These are phyloP conservation scores for Penicillium salamii DNA, from an alignment of 495 filamentous ascomycete genomes.

Conservation along the genomic window DNA sequence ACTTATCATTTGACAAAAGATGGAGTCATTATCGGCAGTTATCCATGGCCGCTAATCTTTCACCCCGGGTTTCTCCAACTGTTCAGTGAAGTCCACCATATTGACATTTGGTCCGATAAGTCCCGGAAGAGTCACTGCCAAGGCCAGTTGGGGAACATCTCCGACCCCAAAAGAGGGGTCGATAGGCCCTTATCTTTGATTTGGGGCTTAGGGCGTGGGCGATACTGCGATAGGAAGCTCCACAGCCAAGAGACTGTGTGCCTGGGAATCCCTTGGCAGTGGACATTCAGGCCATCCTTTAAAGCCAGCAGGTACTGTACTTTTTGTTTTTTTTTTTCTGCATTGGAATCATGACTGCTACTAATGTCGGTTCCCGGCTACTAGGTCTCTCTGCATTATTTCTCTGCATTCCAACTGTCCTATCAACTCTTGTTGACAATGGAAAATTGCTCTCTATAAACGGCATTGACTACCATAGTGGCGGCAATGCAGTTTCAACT, in stretches of 20 bases:
- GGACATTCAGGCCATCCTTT: background rate
- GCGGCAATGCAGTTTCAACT: conserved; percentile 15
- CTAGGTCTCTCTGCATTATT: background rate
- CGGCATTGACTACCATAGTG: conserved; percentile 41
- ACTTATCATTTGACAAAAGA: background rate
- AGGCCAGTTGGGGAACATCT: background rate
- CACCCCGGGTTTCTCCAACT: background rate
- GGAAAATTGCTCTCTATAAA: conserved; percentile 41
- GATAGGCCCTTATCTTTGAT: background rate
- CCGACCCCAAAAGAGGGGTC: background rate
- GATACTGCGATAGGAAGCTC: background rate
- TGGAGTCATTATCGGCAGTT: background rate
- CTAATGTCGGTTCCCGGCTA: background rate
- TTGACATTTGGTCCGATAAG: background rate
- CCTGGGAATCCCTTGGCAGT: background rate
- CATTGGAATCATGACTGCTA: background rate
- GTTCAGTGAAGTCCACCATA: background rate
- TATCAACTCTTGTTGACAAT: conserved; percentile 29
- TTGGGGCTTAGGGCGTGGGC: background rate
- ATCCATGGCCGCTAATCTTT: background rate
- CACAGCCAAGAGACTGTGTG: background rate
- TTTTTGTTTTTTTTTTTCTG: background rate
- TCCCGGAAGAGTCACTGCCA: background rate
- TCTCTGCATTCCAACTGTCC: background rate
- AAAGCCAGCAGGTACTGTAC: background rate